phyloP scores from a whole-genome alignment of 2,329 filamentous ascomycete species.

The Didymella pinodella region DNA sequence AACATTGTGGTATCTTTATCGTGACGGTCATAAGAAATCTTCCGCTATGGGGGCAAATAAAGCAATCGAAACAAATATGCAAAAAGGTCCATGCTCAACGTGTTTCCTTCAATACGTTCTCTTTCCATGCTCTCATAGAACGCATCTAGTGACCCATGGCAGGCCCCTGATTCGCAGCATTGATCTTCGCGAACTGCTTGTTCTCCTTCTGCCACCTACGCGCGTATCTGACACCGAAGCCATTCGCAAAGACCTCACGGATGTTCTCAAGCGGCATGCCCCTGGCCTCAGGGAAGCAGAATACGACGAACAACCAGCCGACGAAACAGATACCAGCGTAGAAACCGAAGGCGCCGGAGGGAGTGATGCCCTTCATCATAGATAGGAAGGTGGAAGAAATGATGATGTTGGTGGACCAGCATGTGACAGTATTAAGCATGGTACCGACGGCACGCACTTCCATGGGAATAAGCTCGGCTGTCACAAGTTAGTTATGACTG shows the following conservation, averaged over 20 bases:
- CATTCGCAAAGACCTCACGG: conserved; percentile 46
- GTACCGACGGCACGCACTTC: conserved; percentile 51
- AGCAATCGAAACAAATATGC: not conserved
- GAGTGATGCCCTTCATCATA: conserved; percentile 52
- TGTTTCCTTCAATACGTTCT: not conserved
- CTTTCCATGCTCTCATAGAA: not conserved
- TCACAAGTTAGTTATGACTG: not conserved
- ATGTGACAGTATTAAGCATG: conserved; percentile 46
- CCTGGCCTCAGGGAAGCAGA: conserved; percentile 50
- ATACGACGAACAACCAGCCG: conserved; percentile 47
- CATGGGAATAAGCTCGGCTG: conserved; percentile 43
- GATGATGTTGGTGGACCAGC: conserved; percentile 48
- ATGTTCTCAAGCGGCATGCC: conserved; percentile 50
- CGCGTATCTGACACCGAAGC: conserved; percentile 48
- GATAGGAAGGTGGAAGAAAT: conserved; percentile 51
- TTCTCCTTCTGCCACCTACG: conserved; percentile 50
- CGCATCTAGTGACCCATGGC: conserved; percentile 33
- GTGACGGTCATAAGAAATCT: conserved; percentile 7
- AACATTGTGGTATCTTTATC: not conserved
- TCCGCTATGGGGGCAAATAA: conserved; percentile 1
- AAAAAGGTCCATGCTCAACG: conserved; percentile 1
- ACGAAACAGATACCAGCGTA: conserved; percentile 49
- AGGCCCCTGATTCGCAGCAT: conserved; percentile 28
- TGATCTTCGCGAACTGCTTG: conserved; percentile 44
- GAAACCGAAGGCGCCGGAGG: conserved; percentile 51